Evolutionary conservation across 129 eudicot species (phyloP).

Genomic region (Flaveria ramosissima): DNA sequence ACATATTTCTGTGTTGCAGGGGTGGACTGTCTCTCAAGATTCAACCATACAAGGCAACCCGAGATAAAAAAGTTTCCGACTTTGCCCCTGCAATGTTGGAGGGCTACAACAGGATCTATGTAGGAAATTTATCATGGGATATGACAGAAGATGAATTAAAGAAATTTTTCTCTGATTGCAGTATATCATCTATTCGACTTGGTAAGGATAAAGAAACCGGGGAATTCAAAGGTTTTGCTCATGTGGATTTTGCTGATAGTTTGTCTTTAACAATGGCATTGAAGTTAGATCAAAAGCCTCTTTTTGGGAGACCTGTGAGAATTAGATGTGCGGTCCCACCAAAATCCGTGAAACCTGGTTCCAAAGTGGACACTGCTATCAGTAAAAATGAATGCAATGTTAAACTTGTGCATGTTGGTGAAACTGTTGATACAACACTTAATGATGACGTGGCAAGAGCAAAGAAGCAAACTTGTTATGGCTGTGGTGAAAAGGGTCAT

Average conservation of each 20-base stretch:
- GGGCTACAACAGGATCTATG: conserved; percentile 90
- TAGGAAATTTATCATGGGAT: conserved; percentile 93
- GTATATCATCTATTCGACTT: conserved; percentile 66
- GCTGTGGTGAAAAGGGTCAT: conserved; percentile 69
- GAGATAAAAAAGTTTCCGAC: conserved; percentile 54
- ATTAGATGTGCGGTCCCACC: conserved; percentile 79
- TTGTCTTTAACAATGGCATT: conserved; percentile 65
- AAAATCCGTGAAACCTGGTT: conserved; percentile 39
- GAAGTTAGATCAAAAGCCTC: conserved; percentile 71
- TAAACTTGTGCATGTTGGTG: neutral
- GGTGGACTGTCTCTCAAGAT: conserved; percentile 86
- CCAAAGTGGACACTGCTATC: conserved; percentile 26
- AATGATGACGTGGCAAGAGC: conserved; percentile 10
- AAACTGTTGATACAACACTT: neutral
- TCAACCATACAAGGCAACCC: conserved; percentile 72
- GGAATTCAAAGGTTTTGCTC: conserved; percentile 86
- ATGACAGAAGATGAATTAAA: conserved; percentile 73
- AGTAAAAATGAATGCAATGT: conserved; percentile 17
- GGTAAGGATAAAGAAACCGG: conserved; percentile 92
- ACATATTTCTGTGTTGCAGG: conserved; percentile 46
- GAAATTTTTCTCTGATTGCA: conserved; percentile 75
- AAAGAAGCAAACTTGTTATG: conserved; percentile 46
- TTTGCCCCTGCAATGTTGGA: conserved; percentile 79
- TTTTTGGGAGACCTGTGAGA: conserved; percentile 84
- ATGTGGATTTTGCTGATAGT: conserved; percentile 78